Evolutionary conservation across 176 grass and related monocot genomes (phyloP), one percentile per base, ranked within the genome.

Genomic region (Juncus inflexus): DNA sequence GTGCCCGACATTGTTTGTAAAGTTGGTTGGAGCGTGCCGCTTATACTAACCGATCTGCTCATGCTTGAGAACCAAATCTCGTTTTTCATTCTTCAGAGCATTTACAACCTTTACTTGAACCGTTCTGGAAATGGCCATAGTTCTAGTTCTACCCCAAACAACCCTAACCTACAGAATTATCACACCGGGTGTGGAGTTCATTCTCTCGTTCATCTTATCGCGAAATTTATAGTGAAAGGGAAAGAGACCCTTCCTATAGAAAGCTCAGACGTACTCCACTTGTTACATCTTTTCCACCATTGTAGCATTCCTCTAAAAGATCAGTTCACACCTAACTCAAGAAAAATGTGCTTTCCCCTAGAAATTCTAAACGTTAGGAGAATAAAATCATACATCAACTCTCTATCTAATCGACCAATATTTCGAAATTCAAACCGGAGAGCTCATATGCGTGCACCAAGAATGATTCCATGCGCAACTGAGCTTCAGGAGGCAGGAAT

Each of bases 1-100:
- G 4, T 70, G 13, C 19, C 19, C 19, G 67, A 70, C 56, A 70
- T 58, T 42, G 7, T 70, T 42, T 11, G 4, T 9, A 37, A 16
- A 15, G 14, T 58, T 51, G 28, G 36, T 14, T 70, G 67, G 67
- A 70, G 56, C 19, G 12, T 70, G 53, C 67, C 67, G 54, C 67
- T 70, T 38, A 70, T 70, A 58, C 54, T 58, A 3, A 58, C 11
- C 6, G 67, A 70, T 37, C 52, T 70, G 50, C 7, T 70, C 35
- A 70, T 70, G 67, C 67, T 70, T 8, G 67, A 70, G 36, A 70
- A 70, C 14, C 67, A 70, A 51, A 58, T 70, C 37, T 51, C 67
- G 3, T 70, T 58, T 15, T 45, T 70, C 37, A 51, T 70, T 8
- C 7, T 70, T 12, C 51, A 58, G 53, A 2, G 37, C 35, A 51